Conservation (phyloP, 495 filamentous ascomycete species). For the Aspergillus conjunctus region DNA sequence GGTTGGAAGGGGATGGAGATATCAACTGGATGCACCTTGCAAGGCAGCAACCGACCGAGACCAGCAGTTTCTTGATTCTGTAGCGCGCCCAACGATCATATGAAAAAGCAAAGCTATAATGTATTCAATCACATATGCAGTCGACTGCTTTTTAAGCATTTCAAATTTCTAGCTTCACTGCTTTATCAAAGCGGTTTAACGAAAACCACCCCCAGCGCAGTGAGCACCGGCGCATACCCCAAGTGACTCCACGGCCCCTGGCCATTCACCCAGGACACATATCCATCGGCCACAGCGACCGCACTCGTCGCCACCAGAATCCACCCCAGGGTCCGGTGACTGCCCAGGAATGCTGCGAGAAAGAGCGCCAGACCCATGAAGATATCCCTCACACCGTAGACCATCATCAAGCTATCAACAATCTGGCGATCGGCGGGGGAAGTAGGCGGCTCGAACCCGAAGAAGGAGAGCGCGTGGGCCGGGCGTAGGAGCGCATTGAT, state of each 20-base stretch:
- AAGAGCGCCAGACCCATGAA: constrained; percentile 54
- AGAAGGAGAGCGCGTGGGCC: constrained; percentile 44
- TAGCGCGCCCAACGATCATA: not conserved
- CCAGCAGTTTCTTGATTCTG: not conserved
- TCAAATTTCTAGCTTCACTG: not conserved
- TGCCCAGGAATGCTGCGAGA: constrained; percentile 37
- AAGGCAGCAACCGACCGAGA: not conserved
- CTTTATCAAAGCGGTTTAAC: not conserved
- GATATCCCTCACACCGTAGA: constrained; percentile 54
- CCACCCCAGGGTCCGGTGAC: constrained; percentile 43
- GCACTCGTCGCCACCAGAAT: constrained; percentile 44
- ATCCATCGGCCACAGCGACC: constrained; percentile 51
- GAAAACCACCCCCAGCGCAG: constrained; percentile 35
- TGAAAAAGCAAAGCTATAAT: no score
- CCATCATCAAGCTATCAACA: constrained; percentile 43
- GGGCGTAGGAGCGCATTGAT: constrained; percentile 49
- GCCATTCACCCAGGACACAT: constrained; percentile 40
- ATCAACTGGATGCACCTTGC: constrained; percentile 25
- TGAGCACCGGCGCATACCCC: constrained; percentile 51
- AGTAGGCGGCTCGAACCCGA: constrained; percentile 41
- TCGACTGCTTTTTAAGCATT: no score
- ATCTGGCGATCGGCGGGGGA: constrained; percentile 30
- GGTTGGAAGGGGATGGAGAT: constrained; percentile 7
- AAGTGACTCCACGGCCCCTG: constrained; percentile 56
- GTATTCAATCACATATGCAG: no score